Conservation (phyloP, 352 stramenopile genomes). For the Pythium dissimile region DNA sequence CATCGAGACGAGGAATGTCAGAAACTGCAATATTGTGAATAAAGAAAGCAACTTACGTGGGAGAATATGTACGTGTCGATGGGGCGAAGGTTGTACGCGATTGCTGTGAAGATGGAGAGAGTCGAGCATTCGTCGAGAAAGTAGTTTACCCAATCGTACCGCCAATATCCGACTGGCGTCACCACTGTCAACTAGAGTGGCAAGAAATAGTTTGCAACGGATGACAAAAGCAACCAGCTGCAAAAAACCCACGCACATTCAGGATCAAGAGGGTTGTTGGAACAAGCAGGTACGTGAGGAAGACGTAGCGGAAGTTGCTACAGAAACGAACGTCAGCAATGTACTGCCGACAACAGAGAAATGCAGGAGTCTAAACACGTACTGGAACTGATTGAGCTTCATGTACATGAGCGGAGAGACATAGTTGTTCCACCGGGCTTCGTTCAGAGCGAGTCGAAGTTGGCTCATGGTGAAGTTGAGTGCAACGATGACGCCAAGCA, state of each 20-base stretch:
- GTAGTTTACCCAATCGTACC: conserved; percentile 57
- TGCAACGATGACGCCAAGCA: conserved; percentile 60
- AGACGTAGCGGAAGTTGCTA: conserved; percentile 56
- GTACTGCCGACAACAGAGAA: neutral
- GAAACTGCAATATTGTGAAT: neutral
- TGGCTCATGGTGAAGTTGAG: conserved; percentile 68
- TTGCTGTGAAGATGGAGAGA: conserved; percentile 37
- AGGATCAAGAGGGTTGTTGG: conserved; percentile 56
- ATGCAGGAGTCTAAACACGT: neutral
- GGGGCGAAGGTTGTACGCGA: conserved; percentile 41
- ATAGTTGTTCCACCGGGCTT: conserved; percentile 54
- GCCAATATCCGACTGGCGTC: conserved; percentile 49
- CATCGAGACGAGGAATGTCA: neutral
- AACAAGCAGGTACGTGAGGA: conserved; percentile 51
- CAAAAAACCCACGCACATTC: conserved; percentile 28
- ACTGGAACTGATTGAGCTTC: conserved; percentile 73
- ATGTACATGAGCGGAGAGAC: conserved; percentile 62
- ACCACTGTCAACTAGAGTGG: conserved; percentile 47
- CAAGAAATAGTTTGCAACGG: neutral
- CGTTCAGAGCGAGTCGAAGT: conserved; percentile 39
- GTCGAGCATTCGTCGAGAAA: conserved; percentile 44
- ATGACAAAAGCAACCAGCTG: neutral
- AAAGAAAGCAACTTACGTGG: neutral
- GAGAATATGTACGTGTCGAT: conserved; percentile 52
- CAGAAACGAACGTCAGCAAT: neutral